Evolutionary conservation across 805 yeast species (phyloP).

Genomic region (Cephaloascus fragrans): DNA sequence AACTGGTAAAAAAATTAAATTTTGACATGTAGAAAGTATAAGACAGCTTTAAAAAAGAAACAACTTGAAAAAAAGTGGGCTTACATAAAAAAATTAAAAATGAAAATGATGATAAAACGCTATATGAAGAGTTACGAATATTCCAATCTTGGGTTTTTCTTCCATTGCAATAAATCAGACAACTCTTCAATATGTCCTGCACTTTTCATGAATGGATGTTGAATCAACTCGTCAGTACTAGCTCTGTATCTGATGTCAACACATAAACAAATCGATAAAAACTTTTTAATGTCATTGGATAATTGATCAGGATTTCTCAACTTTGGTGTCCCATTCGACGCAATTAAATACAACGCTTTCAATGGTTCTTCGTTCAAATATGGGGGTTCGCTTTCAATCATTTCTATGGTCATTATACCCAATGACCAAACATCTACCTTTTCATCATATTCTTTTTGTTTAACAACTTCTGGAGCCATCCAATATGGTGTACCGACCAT

Average conservation of each 20-base stretch:
- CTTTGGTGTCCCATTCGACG: slow-evolving; percentile 76
- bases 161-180: slow-evolving; percentile 48
- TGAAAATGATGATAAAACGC: not conserved
- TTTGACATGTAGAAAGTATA: not conserved
- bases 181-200: slow-evolving; percentile 54
- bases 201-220: slow-evolving; percentile 60
- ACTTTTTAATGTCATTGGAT: slow-evolving; percentile 70
- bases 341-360: slow-evolving; percentile 66
- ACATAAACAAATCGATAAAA: slow-evolving; percentile 83
- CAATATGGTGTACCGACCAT: slow-evolving; percentile 88
- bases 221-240: slow-evolving; percentile 75
- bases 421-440: slow-evolving; percentile 79
- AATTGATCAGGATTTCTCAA: slow-evolving; percentile 59
- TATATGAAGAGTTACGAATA: too few species aligned
- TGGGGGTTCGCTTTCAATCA: slow-evolving; percentile 85
- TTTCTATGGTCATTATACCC: slow-evolving; percentile 80
- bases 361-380: slow-evolving; percentile 73
- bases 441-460: slow-evolving; percentile 71
- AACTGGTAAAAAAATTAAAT: too few species aligned
- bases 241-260: slow-evolving; percentile 93
- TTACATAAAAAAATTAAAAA: not conserved
- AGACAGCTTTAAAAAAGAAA: not conserved
- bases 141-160: slow-evolving; percentile 7
- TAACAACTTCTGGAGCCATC: slow-evolving; percentile 88
- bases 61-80: not conserved